A percentile compares a stretch with the other conserved stretches of the same genome.
These are phyloP conservation scores for Candida albicans DNA, from an alignment of 1,139 yeast genomes.

Conservation along the genomic window DNA sequence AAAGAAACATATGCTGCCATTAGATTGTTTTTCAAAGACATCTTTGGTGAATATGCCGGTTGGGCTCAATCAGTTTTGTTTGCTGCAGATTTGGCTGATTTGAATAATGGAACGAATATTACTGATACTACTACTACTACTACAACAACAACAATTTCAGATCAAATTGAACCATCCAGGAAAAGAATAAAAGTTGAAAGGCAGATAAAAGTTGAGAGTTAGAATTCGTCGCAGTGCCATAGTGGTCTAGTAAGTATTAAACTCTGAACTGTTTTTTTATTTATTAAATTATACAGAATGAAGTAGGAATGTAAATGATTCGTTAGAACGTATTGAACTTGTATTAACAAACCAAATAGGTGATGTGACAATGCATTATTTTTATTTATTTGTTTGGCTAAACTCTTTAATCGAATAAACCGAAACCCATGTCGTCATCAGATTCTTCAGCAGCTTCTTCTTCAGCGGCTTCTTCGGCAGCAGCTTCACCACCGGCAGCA, in stretches of 20 bases:
- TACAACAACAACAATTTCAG: neutral
- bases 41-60: constrained; percentile 93
- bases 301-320: neutral
- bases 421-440: constrained; percentile 80
- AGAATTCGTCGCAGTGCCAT: too few species aligned
- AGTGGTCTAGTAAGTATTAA: neutral
- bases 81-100: constrained; percentile 73
- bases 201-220: neutral
- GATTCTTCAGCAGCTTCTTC: constrained; percentile 73
- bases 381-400: neutral
- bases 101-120: constrained; percentile 51
- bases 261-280: neutral
- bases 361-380: neutral
- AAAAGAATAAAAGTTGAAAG: constrained; percentile 1
- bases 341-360: neutral
- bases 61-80: constrained; percentile 97
- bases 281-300: neutral
- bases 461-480: constrained; percentile 43
- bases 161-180: neutral
- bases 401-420: constrained; percentile 49
- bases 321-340: neutral
- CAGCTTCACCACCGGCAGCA: constrained; percentile 51
- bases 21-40: constrained; percentile 56
- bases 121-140: constrained; percentile 6
- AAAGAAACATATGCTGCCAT: constrained; percentile 63